Evolutionary conservation across 179 eudicot species (phyloP).

Genomic region (Heliamphora pulchella): DNA sequence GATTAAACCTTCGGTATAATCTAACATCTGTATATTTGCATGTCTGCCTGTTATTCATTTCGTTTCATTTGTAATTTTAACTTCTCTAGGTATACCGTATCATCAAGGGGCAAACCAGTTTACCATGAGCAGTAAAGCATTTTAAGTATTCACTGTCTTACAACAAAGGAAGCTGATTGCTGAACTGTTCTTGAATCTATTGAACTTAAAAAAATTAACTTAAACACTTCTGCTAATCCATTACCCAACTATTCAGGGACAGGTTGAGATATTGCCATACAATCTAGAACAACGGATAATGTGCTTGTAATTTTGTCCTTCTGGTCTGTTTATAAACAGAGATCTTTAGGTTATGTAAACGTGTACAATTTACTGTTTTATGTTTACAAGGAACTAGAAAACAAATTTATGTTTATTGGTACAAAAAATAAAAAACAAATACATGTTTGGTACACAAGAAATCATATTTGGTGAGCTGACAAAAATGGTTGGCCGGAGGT

Average conservation of each 20-base stretch:
- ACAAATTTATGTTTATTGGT: too few species aligned
- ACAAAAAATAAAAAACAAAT: too few species aligned
- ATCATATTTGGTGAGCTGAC: too few species aligned
- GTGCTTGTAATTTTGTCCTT: too few species aligned
- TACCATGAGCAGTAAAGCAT: not conserved
- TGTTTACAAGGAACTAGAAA: too few species aligned
- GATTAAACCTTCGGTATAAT: constrained; percentile 21
- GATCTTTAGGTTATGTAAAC: too few species aligned
- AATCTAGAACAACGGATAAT: not conserved
- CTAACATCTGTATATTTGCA: not conserved
- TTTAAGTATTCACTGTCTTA: not conserved
- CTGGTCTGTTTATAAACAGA: not conserved
- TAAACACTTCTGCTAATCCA: not conserved
- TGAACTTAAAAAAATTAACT: not conserved
- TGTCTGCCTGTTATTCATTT: not conserved
- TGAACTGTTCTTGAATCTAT: not conserved
- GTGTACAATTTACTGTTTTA: too few species aligned
- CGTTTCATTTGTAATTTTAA: not conserved
- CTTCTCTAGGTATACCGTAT: not conserved
- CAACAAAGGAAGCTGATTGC: not conserved
- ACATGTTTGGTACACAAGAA: too few species aligned
- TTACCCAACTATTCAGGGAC: not conserved
- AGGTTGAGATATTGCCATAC: not conserved
- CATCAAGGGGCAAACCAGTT: not conserved
- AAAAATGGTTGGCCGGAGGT: too few species aligned